These are phyloP conservation scores for Solanum ossicruentum DNA, from an alignment of 257 asterid species.

Conservation along the genomic window DNA sequence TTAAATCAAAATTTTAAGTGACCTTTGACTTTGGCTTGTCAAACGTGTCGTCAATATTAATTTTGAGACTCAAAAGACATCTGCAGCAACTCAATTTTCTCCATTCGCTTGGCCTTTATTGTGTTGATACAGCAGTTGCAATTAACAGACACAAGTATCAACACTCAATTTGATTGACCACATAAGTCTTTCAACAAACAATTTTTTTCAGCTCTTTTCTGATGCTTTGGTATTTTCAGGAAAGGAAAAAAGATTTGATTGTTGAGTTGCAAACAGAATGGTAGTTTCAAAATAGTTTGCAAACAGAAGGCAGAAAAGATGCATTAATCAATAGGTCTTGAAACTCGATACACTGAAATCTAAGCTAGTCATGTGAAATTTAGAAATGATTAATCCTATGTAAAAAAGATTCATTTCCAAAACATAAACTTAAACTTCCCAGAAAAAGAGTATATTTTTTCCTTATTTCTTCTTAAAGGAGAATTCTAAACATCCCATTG, in stretches of 20 bases:
- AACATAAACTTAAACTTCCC: background rate
- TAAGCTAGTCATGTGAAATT: background rate
- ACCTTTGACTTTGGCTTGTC: background rate
- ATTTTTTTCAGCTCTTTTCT: background rate
- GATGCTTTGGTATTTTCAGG: background rate
- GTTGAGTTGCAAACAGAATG: background rate
- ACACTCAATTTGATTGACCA: background rate
- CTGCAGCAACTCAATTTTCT: background rate
- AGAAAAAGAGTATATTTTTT: no score
- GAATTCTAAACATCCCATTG: background rate
- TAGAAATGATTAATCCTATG: background rate
- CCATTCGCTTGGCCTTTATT: background rate
- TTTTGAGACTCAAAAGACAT: background rate
- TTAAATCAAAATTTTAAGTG: background rate
- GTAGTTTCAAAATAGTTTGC: background rate
- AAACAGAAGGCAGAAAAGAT: background rate
- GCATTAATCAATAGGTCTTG: background rate
- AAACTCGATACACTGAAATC: background rate
- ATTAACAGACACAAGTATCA: background rate
- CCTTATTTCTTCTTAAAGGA: background rate
- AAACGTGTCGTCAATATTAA: background rate
- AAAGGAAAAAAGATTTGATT: background rate
- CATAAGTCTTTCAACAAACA: background rate
- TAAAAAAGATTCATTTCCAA: background rate
- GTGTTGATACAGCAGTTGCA: background rate